phyloP scores from a whole-genome alignment of 768 basidiomycete species.

The Sarcodon sp. region DNA sequence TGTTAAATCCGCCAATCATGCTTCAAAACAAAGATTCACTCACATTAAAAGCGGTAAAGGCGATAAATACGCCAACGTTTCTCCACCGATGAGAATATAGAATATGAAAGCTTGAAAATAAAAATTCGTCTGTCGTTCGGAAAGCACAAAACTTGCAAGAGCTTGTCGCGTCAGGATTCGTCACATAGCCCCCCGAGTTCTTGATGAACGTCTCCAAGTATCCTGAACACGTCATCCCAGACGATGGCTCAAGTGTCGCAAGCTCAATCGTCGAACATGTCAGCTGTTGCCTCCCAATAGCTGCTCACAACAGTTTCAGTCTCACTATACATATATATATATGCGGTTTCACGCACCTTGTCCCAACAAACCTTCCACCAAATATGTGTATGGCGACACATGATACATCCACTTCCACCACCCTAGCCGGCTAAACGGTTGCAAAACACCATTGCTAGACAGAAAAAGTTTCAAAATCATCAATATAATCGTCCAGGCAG shows the following conservation, averaged over 20 bases:
- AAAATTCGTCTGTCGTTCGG: slow-evolving; percentile 20
- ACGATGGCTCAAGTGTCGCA: slow-evolving; percentile 37
- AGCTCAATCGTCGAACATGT: slow-evolving; percentile 41
- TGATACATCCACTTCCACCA: slow-evolving; percentile 69
- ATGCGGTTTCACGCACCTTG: slow-evolving; percentile 11
- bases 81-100: slow-evolving; percentile 31
- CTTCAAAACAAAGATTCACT: slow-evolving; percentile 8
- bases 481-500: neutral
- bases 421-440: slow-evolving; percentile 45
- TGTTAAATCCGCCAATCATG: neutral
- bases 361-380: slow-evolving; percentile 33
- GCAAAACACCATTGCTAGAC: slow-evolving; percentile 48
- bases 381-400: slow-evolving; percentile 40
- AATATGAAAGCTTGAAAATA: slow-evolving; percentile 15
- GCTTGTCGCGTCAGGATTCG: slow-evolving; percentile 37
- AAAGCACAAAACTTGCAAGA: slow-evolving; percentile 35
- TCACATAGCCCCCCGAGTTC: slow-evolving; percentile 40
- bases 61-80: slow-evolving; percentile 38
- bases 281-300: slow-evolving; percentile 27
- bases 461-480: neutral
- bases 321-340: neutral
- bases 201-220: slow-evolving; percentile 41
- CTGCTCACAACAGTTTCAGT: slow-evolving; percentile 10
- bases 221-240: slow-evolving; percentile 35
- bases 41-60: slow-evolving; percentile 36